Evolutionary conservation across 1,284 basidiomycete genomes (phyloP).

Genomic region (Heterobasidion irregulare): DNA sequence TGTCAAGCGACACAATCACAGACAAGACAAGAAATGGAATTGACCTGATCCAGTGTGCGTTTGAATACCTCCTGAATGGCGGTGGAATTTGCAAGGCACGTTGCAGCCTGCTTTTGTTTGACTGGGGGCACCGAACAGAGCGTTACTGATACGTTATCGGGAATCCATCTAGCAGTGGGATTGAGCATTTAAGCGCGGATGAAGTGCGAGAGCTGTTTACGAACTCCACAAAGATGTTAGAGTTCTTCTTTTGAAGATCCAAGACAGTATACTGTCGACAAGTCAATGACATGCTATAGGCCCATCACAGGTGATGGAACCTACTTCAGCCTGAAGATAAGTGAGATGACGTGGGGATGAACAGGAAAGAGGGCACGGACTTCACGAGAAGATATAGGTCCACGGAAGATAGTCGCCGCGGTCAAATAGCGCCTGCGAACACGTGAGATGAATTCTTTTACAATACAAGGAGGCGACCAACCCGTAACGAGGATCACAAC

Average conservation of each 20-base stretch:
- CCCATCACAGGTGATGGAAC: constrained; percentile 16
- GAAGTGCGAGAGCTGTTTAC: constrained; percentile 15
- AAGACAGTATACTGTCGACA: constrained; percentile 31
- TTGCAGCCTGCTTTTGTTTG: constrained; percentile 68
- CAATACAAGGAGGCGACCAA: constrained; percentile 24
- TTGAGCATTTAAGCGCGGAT: background rate
- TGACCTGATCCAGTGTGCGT: constrained; percentile 60
- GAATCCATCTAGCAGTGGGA: constrained; percentile 58
- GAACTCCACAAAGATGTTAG: constrained; percentile 71
- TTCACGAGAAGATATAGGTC: constrained; percentile 73
- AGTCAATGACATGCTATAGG: constrained; percentile 5
- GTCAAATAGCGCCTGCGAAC: constrained; percentile 52
- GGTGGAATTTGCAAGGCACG: constrained; percentile 80
- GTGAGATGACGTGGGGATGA: constrained; percentile 23
- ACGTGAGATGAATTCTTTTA: background rate
- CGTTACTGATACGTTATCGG: constrained; percentile 76
- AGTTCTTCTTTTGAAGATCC: constrained; percentile 65
- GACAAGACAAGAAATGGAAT: constrained; percentile 11
- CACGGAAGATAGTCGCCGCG: constrained; percentile 83
- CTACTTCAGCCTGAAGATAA: constrained; percentile 44
- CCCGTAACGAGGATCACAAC: constrained; percentile 78
- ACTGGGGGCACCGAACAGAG: constrained; percentile 80
- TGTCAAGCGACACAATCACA: background rate
- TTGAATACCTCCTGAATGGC: constrained; percentile 89
- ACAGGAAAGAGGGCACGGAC: constrained; percentile 34